Evolutionary conservation across 306 rosid species (phyloP).

Genomic region (Trichosanthes cucumerina): DNA sequence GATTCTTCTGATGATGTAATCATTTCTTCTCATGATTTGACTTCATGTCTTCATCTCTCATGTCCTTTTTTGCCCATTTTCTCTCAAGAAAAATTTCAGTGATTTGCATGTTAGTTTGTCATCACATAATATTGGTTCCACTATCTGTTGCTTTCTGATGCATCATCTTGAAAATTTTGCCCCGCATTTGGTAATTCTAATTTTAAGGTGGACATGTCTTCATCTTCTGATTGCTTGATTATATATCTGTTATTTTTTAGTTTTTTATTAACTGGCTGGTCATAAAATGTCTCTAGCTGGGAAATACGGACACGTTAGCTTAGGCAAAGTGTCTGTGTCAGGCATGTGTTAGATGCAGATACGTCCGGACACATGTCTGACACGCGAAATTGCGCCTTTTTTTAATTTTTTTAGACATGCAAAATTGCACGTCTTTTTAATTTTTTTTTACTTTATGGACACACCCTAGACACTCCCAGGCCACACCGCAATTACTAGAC

Average conservation of each 20-base stretch:
- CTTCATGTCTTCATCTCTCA: not conserved
- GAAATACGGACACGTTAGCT: too few species aligned
- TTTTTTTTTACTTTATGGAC: too few species aligned
- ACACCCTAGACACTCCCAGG: too few species aligned
- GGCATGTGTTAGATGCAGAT: too few species aligned
- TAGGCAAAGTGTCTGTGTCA: too few species aligned
- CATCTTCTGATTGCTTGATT: not conserved
- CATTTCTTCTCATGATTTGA: slow-evolving; percentile 12
- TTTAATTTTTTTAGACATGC: too few species aligned
- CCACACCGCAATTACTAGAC: too few species aligned
- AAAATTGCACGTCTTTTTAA: too few species aligned
- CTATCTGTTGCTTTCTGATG: not conserved
- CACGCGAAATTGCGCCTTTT: too few species aligned
- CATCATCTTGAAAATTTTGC: not conserved
- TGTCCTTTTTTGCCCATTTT: not conserved
- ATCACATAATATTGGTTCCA: not conserved
- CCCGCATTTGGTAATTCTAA: not conserved
- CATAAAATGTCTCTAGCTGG: not conserved
- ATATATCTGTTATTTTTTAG: not conserved
- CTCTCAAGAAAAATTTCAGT: not conserved
- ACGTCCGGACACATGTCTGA: too few species aligned
- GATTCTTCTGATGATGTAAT: slow-evolving; percentile 84
- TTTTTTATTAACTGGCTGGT: not conserved
- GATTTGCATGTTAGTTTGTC: not conserved
- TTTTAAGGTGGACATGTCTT: not conserved